These are phyloP conservation scores for Phytopythium ostracodes DNA, from an alignment of 352 stramenopile genomes.

Conservation along the genomic window DNA sequence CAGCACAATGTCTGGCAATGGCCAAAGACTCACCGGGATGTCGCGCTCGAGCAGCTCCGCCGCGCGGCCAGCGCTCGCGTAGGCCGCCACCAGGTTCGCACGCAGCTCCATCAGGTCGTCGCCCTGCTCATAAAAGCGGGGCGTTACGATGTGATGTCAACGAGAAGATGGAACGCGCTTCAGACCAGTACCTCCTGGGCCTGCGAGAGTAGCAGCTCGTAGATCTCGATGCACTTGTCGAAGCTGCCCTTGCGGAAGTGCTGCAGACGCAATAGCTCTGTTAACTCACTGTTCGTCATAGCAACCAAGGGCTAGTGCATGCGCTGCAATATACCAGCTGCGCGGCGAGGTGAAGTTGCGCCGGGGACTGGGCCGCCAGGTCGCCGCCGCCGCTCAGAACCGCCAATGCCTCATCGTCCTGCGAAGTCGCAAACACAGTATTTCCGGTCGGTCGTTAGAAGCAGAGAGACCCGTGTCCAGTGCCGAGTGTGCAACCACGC, in stretches of 20 bases:
- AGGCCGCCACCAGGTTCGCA: conserved; percentile 73
- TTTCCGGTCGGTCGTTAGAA: neutral
- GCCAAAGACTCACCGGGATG: conserved; percentile 33
- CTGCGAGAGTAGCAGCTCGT: conserved; percentile 57
- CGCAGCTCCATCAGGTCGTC: conserved; percentile 78
- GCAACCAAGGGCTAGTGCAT: neutral
- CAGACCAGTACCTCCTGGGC: conserved; percentile 24
- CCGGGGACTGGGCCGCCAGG: conserved; percentile 27
- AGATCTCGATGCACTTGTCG: conserved; percentile 62
- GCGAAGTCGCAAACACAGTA: neutral
- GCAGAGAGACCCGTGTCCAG: neutral
- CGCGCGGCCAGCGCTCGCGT: conserved; percentile 52
- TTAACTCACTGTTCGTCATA: conserved; percentile 5
- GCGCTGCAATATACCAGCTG: conserved; percentile 38
- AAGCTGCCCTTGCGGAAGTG: conserved; percentile 69
- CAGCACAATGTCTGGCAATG: neutral
- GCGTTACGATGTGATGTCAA: neutral
- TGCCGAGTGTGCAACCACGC: neutral
- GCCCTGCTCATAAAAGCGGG: conserved; percentile 12
- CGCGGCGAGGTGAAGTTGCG: conserved; percentile 62
- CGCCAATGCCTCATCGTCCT: conserved; percentile 60
- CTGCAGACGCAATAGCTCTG: conserved; percentile 17
- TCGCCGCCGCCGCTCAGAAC: conserved; percentile 21
- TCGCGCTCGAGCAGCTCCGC: conserved; percentile 45
- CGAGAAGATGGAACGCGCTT: neutral